phyloP scores from a whole-genome alignment of 495 filamentous ascomycete genomes.

The Xylaria bambusicola region DNA sequence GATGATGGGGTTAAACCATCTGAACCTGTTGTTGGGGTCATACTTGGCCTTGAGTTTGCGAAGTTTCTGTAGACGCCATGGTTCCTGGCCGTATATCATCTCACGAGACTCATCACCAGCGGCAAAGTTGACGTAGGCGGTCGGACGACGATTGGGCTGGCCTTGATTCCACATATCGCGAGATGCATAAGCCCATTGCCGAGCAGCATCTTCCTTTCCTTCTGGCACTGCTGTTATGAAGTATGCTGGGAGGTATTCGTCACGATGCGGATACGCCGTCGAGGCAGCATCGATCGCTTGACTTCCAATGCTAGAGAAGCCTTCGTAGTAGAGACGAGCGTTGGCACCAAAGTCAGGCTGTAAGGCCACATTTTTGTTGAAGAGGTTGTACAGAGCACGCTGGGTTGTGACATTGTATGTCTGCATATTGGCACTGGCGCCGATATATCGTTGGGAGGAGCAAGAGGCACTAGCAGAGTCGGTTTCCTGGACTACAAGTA shows the following conservation, averaged over 20 bases:
- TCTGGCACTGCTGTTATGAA: not conserved
- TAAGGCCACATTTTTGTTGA: not conserved
- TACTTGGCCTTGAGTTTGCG: constrained; percentile 53
- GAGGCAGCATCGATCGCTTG: constrained; percentile 24
- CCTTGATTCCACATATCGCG: constrained; percentile 37
- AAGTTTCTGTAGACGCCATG: constrained; percentile 50
- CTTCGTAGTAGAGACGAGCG: constrained; percentile 39
- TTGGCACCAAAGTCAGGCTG: constrained; percentile 21
- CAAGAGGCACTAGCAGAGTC: not conserved
- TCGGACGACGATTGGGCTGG: constrained; percentile 29
- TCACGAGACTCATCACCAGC: constrained; percentile 44
- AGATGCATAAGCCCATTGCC: constrained; percentile 30
- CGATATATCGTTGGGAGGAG: not conserved
- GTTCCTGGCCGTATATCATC: constrained; percentile 48
- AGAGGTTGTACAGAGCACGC: constrained; percentile 27
- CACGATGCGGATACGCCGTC: constrained; percentile 42
- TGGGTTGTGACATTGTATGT: constrained; percentile 26
- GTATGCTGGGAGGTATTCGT: constrained; percentile 3
- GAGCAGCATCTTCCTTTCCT: not conserved
- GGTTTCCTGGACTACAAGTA: too few relatives aligned
- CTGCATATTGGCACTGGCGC: constrained; percentile 8
- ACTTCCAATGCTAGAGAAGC: constrained; percentile 38
- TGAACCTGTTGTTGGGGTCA: constrained; percentile 54
- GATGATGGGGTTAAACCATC: constrained; percentile 52
- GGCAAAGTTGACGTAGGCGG: constrained; percentile 56